Evolutionary conservation across 805 yeast genomes (phyloP).

Genomic region (Candida nonsorbophila): DNA sequence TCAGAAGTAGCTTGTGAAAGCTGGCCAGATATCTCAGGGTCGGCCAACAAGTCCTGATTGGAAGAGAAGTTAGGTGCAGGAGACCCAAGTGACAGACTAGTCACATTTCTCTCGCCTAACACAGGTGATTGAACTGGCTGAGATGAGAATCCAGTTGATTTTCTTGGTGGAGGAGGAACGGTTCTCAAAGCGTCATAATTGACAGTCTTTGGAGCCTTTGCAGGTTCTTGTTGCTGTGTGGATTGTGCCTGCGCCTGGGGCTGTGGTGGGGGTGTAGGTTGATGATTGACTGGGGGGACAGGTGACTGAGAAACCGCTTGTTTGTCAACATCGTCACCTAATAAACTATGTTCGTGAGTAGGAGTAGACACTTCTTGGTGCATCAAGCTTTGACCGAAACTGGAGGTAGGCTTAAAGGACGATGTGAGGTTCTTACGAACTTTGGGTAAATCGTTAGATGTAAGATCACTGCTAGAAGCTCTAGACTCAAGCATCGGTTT

Average conservation of each 20-base stretch:
- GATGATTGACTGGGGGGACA: conserved; percentile 10
- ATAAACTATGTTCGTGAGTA: conserved; percentile 18
- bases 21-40: conserved; percentile 58
- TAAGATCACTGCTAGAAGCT: conserved; percentile 30
- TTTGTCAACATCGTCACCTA: conserved; percentile 33
- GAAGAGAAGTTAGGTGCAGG: conserved; percentile 5
- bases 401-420: conserved; percentile 74
- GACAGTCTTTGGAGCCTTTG: conserved; percentile 14
- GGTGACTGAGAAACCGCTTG: too few relatives aligned
- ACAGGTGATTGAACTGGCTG: conserved; percentile 14
- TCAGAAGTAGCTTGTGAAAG: conserved; percentile 78
- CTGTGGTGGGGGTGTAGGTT: conserved; percentile 6
- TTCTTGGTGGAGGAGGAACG: conserved; percentile 40
- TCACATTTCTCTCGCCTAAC: too few relatives aligned
- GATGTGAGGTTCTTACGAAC: conserved; percentile 27
- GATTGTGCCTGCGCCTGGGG: conserved; percentile 17
- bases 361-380: conserved; percentile 15
- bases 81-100: conserved; percentile 6
- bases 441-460: conserved; percentile 23
- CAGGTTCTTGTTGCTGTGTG: conserved; percentile 28
- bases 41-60: conserved; percentile 51
- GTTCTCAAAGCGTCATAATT: conserved; percentile 50
- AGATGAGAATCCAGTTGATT: conserved; percentile 12
- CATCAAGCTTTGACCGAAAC: conserved; percentile 74
- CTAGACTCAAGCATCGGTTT: conserved; percentile 16